Base-by-base conservation (phyloP, 345 rosid species). In the Xanthoceras sorbifolium region DNA sequence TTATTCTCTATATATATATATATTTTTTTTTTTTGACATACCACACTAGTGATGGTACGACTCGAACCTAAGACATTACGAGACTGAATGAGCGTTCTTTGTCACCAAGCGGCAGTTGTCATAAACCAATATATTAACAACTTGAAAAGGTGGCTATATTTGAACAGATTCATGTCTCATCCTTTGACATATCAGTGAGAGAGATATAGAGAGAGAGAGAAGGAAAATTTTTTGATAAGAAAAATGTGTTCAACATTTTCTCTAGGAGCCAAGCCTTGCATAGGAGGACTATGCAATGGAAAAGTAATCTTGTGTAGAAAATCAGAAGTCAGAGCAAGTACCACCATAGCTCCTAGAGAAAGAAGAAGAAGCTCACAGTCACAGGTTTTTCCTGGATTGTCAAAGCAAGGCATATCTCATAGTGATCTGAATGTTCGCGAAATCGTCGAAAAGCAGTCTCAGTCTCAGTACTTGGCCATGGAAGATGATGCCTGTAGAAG, bases 381-480 rank as follows among this genome's bases (percentile, higher is more conserved):
- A 26, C 69, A 11, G 3, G 32, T 36, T 23, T 71, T 78, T 46
- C 82, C 84, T 25, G 82, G 61, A 60, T 50, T 73, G 42, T 55
- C 80, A 4, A 80, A 63, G 59, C 81, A 81, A 31, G 86, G 84
- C 42, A 77, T 84, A 71, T 81, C 88, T 25, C 80, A 79, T 11
- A 59, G 69, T 1, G 85, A 86, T 81, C 79, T 84, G 29, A 81
- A 68, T 11, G 79, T 86, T 7, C 32, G 64, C 0, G 86, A 89
- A 55, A 73, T 81, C 0, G 82, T 90, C 8, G 80, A 84, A 68
- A 87, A 78, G 77, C 91, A 90, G 64, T 73, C 85, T 59, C 80
- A 55, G 28, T 23, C 23, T 22, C 38, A 64, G 46, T 64, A 22
- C 50, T 62, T 76, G 5, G 71, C 42, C 64, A 28, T 23, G 28